Evolutionary conservation across 345 rosid species (phyloP).

Genomic region (Bretschneidera sinensis): DNA sequence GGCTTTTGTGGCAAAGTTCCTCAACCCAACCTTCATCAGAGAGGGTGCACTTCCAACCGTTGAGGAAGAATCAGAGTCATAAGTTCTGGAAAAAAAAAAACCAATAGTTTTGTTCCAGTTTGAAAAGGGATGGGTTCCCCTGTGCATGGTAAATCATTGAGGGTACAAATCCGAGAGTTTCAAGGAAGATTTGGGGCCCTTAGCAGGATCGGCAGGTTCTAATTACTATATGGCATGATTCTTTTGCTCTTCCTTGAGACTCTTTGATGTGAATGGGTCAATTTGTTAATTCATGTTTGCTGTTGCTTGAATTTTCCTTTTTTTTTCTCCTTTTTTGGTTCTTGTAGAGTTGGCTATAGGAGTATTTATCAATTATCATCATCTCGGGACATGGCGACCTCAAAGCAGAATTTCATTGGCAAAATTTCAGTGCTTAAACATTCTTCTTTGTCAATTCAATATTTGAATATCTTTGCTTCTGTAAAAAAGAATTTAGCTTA

Average conservation of each 20-base stretch:
- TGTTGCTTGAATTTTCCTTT: constrained; percentile 28
- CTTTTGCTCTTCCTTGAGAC: constrained; percentile 34
- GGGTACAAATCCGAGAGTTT: constrained; percentile 21
- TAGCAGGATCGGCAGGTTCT: constrained; percentile 10
- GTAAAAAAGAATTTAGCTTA: constrained; percentile 27
- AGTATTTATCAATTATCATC: constrained; percentile 39
- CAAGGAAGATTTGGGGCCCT: constrained; percentile 27
- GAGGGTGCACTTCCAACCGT: constrained; percentile 77
- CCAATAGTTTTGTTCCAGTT: constrained; percentile 14
- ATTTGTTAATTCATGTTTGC: constrained; percentile 54
- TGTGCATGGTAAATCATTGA: constrained; percentile 3
- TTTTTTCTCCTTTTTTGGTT: constrained; percentile 16
- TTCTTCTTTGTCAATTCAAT: constrained; percentile 7
- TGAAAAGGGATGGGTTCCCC: background rate
- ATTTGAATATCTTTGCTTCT: constrained; percentile 16
- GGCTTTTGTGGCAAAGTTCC: constrained; percentile 89
- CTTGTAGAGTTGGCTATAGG: constrained; percentile 46
- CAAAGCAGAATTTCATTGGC: constrained; percentile 30
- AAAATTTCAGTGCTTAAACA: constrained; percentile 17
- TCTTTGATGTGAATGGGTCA: constrained; percentile 30
- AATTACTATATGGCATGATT: constrained; percentile 13
- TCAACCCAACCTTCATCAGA: constrained; percentile 58
- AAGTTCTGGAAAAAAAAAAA: constrained; percentile 5
- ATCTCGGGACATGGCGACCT: constrained; percentile 18
- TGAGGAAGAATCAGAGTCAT: constrained; percentile 65